phyloP scores from a whole-genome alignment of 1,284 basidiomycete genomes.

The Tetrapyrgos nigripes region DNA sequence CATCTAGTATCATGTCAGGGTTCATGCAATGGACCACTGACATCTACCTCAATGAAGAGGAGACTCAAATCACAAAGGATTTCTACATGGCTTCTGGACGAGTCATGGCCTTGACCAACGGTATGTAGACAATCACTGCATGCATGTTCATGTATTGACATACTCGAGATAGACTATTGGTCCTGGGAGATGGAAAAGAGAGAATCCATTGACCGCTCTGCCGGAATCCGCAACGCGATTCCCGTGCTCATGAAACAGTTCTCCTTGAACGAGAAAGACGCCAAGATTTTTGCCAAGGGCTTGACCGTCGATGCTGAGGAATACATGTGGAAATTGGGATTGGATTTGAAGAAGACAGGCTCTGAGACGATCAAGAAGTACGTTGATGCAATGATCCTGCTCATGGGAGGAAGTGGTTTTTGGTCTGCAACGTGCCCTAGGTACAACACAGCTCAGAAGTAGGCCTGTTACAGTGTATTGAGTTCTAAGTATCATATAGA shows the following conservation, averaged over 20 bases:
- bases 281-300: conserved; percentile 4
- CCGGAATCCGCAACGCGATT: conserved; percentile 3
- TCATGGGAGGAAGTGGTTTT: conserved; percentile 5
- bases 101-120: conserved; percentile 7
- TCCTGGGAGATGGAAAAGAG: conserved; percentile 9
- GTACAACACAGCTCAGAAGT: conserved; percentile 5
- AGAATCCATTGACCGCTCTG: neutral
- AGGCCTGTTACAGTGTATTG: neutral
- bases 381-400: conserved; percentile 2
- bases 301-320: conserved; percentile 1
- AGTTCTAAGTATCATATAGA: no score
- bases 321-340: neutral
- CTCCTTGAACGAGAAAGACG: conserved; percentile 7
- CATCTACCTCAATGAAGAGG: conserved; percentile 4
- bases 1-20: neutral
- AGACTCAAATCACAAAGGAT: conserved; percentile 6
- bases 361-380: conserved; percentile 5
- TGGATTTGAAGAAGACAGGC: neutral
- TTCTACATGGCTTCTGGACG: conserved; percentile 1
- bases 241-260: conserved; percentile 9
- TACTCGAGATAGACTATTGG: conserved; percentile 1
- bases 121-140: neutral
- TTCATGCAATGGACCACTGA: conserved; percentile 1
- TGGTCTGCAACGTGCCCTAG: conserved; percentile 3
- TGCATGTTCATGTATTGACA: neutral